Percentiles rank a stretch among this genome's conserved stretches.
phyloP scores from a whole-genome alignment of 768 basidiomycete genomes.

The Krasilnikovozyma curviuscula region DNA sequence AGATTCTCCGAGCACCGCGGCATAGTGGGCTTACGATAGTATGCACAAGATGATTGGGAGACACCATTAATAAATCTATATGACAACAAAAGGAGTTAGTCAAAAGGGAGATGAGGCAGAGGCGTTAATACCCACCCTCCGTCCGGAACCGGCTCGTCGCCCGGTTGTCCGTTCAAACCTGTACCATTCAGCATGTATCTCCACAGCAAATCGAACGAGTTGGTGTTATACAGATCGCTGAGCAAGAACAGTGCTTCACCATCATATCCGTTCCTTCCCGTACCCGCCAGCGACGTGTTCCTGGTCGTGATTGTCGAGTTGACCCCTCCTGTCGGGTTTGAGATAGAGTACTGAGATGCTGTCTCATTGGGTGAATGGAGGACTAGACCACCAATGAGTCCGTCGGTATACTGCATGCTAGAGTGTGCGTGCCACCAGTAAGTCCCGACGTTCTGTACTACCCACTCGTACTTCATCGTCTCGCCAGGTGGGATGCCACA shows the following conservation, averaged over 20 bases:
- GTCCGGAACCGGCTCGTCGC: slow-evolving; percentile 11
- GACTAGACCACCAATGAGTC: slow-evolving; percentile 11
- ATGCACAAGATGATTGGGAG: slow-evolving; percentile 2
- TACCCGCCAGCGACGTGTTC: too few species aligned
- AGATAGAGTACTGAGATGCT: not conserved
- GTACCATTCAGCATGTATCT: not conserved
- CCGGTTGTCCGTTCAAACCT: slow-evolving; percentile 10
- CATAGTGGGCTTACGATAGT: too few species aligned
- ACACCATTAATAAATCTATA: slow-evolving; percentile 6
- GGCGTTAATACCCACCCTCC: not conserved
- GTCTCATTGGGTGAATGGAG: slow-evolving; percentile 11
- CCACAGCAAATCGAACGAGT: not conserved
- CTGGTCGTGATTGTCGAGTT: too few species aligned
- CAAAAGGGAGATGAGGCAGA: not conserved
- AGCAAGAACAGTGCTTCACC: slow-evolving; percentile 1
- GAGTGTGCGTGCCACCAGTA: slow-evolving; percentile 9
- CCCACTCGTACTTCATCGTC: slow-evolving; percentile 31
- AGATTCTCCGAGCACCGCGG: too few species aligned
- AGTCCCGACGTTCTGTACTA: slow-evolving; percentile 22
- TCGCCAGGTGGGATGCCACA: slow-evolving; percentile 38
- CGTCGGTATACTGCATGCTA: slow-evolving; percentile 9
- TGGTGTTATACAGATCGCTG: slow-evolving; percentile 6
- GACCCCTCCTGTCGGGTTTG: too few species aligned
- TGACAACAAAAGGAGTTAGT: not conserved
- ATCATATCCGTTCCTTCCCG: not conserved